These are phyloP conservation scores for Boletus vinaceobasis DNA, from an alignment of 768 basidiomycete species.

Conservation along the genomic window DNA sequence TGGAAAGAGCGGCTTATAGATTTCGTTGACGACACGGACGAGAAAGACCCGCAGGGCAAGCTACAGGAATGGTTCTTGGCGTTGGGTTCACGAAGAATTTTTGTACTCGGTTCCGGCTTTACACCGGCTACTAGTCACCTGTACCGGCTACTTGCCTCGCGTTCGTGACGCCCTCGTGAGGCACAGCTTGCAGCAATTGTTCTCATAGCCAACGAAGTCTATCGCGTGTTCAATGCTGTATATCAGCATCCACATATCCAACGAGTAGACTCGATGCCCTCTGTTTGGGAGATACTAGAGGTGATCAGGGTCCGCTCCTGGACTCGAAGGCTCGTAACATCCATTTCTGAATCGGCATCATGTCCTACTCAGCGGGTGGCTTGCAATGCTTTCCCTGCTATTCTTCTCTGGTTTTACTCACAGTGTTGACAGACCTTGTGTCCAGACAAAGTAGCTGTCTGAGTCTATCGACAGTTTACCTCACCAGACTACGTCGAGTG, in stretches of 20 bases:
- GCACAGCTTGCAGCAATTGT: neutral
- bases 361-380: neutral
- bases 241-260: neutral
- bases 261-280: too few species aligned
- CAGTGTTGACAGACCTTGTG: too few species aligned
- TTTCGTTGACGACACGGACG: neutral
- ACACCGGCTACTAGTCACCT: neutral
- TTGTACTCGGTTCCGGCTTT: conserved; percentile 15
- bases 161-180: neutral
- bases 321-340: too few species aligned
- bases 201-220: conserved; percentile 1
- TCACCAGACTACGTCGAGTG: too few species aligned
- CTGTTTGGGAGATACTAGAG: too few species aligned
- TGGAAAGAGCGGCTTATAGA: neutral
- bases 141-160: neutral
- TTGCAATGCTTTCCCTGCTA: neutral
- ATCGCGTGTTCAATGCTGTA: neutral
- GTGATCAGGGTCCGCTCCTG: too few species aligned
- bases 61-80: too few species aligned
- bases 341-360: neutral
- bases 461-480: too few species aligned
- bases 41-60: neutral
- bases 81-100: conserved; percentile 2
- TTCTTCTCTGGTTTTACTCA: neutral
- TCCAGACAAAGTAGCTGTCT: neutral